phyloP scores from a whole-genome alignment of 345 rosid species.

The Pelargonium nanum region DNA sequence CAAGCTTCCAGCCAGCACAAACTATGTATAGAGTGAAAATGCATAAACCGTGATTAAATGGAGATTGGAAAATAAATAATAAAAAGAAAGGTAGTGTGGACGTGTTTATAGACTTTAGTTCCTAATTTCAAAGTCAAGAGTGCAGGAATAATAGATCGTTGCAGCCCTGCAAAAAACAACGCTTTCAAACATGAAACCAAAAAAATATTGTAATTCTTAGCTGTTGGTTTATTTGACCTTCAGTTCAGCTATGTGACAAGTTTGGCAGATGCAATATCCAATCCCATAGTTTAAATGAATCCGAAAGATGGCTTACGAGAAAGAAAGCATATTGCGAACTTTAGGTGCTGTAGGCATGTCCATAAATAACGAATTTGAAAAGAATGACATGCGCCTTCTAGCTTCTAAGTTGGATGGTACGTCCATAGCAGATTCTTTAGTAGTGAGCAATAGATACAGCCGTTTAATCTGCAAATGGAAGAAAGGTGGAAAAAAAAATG shows the following conservation, averaged over 20 bases:
- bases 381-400: conserved; percentile 91
- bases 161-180: background rate
- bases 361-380: conserved; percentile 97
- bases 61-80: too few species aligned
- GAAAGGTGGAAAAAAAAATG: background rate
- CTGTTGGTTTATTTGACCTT: too few species aligned
- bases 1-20: background rate
- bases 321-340: conserved; percentile 99
- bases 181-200: too few species aligned
- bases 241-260: too few species aligned
- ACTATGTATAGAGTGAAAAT: background rate
- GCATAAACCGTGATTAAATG: background rate
- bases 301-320: conserved; percentile 63
- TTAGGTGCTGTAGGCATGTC: conserved; percentile 93
- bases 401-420: conserved; percentile 99
- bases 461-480: conserved; percentile 16
- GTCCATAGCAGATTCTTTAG: conserved; percentile 99
- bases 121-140: background rate
- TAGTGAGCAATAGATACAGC: conserved; percentile 61
- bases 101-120: background rate
- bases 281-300: background rate
- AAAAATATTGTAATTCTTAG: too few species aligned
- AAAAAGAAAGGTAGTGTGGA: background rate
- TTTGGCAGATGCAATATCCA: background rate
- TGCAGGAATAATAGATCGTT: background rate